phyloP scores from a whole-genome alignment of 306 rosid genomes.

The Herpetospermum pedunculosum region DNA sequence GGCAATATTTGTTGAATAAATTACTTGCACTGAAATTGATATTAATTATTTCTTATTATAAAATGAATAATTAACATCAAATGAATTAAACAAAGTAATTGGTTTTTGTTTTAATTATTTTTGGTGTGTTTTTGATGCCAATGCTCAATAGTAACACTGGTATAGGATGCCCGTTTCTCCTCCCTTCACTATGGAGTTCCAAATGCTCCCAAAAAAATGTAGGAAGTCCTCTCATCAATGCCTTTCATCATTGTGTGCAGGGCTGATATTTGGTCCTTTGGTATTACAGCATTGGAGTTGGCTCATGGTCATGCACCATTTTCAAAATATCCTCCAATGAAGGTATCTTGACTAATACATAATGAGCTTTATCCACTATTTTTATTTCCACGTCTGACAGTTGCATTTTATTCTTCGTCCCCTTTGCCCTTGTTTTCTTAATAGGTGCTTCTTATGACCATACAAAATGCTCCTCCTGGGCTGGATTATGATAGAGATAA shows the following conservation, averaged over 20 bases:
- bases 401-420: background rate
- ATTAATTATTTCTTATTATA: background rate
- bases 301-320: slow-evolving; percentile 57
- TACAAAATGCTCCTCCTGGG: slow-evolving; percentile 99
- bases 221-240: background rate
- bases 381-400: background rate
- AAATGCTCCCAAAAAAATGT: background rate
- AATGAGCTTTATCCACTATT: background rate
- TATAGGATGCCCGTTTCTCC: background rate
- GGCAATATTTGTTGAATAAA: background rate
- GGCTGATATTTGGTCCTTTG: slow-evolving; percentile 64
- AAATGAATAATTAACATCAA: background rate
- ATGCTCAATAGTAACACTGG: background rate
- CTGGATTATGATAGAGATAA: slow-evolving; percentile 97
- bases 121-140: background rate
- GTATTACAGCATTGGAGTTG: slow-evolving; percentile 48
- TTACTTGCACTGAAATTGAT: background rate
- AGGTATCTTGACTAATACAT: slow-evolving; percentile 16
- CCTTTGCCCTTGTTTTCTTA: slow-evolving; percentile 4
- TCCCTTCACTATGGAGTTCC: background rate
- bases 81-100: background rate
- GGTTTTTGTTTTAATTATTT: background rate
- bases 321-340: slow-evolving; percentile 50
- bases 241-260: slow-evolving; percentile 19
- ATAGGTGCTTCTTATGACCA: slow-evolving; percentile 96